A percentile compares a stretch with the other conserved stretches of the same genome.
These are phyloP conservation scores for Euryodendron excelsum DNA, from an alignment of 148 eudicot genomes.

Conservation along the genomic window DNA sequence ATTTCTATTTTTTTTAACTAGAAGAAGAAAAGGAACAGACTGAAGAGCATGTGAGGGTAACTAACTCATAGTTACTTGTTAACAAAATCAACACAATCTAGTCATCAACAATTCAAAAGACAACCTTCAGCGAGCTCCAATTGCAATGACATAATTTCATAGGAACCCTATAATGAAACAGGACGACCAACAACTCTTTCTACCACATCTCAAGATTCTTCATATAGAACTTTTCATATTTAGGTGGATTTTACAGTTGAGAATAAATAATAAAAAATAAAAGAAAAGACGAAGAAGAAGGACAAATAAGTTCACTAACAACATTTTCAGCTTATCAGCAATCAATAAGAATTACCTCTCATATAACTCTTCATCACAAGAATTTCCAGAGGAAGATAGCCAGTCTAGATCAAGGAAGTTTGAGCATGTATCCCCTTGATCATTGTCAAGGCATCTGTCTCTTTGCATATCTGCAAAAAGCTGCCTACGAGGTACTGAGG, in stretches of 20 bases:
- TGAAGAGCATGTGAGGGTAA: background rate
- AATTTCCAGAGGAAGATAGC: slow-evolving; percentile 88
- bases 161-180: background rate
- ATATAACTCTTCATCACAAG: slow-evolving; percentile 70
- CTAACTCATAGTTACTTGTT: background rate
- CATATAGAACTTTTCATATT: background rate
- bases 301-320: background rate
- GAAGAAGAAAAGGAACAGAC: no score
- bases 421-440: slow-evolving; percentile 63
- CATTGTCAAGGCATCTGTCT: slow-evolving; percentile 47
- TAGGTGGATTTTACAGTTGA: background rate
- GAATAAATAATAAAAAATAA: background rate
- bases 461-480: slow-evolving; percentile 61
- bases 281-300: background rate
- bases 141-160: background rate
- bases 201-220: background rate
- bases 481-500: slow-evolving; percentile 48
- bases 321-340: background rate
- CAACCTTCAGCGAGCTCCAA: background rate
- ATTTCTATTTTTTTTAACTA: no score
- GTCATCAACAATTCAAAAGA: background rate
- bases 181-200: background rate
- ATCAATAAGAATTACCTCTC: slow-evolving; percentile 55
- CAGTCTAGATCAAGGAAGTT: slow-evolving; percentile 89
- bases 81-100: background rate